Evolutionary conservation across 2,329 filamentous ascomycete species (phyloP), one percentile per base, ranked within the genome.

Genomic region (Mycosphaerella arachidis): DNA sequence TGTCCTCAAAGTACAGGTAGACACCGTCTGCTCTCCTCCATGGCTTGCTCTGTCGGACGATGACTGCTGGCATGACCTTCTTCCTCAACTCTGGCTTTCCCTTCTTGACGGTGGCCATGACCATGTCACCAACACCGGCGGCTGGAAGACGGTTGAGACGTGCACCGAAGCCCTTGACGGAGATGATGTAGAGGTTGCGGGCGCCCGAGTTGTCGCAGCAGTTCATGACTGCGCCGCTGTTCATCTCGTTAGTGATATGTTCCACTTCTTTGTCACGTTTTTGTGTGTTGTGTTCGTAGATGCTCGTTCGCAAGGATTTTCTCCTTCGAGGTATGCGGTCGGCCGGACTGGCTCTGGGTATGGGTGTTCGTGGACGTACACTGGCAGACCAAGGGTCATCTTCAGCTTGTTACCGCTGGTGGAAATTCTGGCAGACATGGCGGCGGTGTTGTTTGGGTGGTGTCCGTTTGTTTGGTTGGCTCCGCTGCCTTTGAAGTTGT

Each of bases 51-150:
- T 97, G 94, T 80, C 94, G 86, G 79, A 97, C 93, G 77, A 99
- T 94, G 78, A 99, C 93, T 76, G 94, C 94, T 73, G 94, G 94
- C 92, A 99, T 96, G 81, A 99, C 94, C 90, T 99, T 99, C 91
- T 99, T 99, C 82, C 95, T 87, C 77, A 99, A 85, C 84, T 99
- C 95, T 68, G 95, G 95, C 91, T 99, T 99, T 84, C 95, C 94
- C 91, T 99, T 97, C 91, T 99, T 97, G 84, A 97, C 94, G 71
- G 94, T 97, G 71, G 93, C 93, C 92, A 99, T 97, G 78, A 97
- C 94, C 94, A 97, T 97, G 86, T 97, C 94, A 76, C 94, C 94
- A 74, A 97, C 93, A 86, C 94, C 94, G 73, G 90, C 94, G 75
- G 94, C 93, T 73, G 93, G 93, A 76, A 99, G 87, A 80, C 93